Conservation (phyloP, 1,284 basidiomycete species). For the Porodaedalea pini region DNA sequence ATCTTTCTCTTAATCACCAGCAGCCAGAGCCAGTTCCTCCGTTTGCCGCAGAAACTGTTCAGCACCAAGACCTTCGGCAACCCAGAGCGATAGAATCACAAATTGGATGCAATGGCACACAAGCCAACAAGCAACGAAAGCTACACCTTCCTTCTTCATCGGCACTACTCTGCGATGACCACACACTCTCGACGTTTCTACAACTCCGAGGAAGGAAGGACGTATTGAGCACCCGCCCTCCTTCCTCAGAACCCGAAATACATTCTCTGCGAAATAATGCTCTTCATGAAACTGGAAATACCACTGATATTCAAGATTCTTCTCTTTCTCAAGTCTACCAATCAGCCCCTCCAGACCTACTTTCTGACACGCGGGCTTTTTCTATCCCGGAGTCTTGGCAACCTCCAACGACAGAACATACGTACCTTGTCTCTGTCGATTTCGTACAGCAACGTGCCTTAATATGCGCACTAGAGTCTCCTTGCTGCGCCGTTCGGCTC, state of each 20-base stretch:
- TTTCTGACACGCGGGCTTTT: constrained; percentile 49
- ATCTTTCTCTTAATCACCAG: no score
- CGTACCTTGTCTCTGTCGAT: constrained; percentile 63
- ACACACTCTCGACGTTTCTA: constrained; percentile 2
- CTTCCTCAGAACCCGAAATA: not conserved
- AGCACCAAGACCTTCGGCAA: no score
- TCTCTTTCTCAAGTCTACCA: not conserved
- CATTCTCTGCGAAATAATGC: not conserved
- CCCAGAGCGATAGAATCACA: no score
- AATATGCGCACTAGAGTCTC: constrained; percentile 45
- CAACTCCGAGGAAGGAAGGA: constrained; percentile 1
- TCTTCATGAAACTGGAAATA: no score
- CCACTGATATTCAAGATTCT: not conserved
- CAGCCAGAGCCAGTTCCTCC: no score
- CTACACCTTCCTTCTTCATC: constrained; percentile 21
- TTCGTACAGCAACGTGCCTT: constrained; percentile 64
- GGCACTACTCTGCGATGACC: not conserved
- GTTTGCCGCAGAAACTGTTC: no score
- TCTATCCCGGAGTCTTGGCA: constrained; percentile 36
- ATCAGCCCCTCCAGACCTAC: constrained; percentile 35
- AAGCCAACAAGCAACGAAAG: no score
- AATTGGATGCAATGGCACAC: no score
- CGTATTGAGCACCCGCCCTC: no score
- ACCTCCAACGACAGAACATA: constrained; percentile 43
- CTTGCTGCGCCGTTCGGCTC: constrained; percentile 46